Conservation (phyloP, 2,329 filamentous ascomycete genomes). For the Kalaharituber pfeilii region DNA sequence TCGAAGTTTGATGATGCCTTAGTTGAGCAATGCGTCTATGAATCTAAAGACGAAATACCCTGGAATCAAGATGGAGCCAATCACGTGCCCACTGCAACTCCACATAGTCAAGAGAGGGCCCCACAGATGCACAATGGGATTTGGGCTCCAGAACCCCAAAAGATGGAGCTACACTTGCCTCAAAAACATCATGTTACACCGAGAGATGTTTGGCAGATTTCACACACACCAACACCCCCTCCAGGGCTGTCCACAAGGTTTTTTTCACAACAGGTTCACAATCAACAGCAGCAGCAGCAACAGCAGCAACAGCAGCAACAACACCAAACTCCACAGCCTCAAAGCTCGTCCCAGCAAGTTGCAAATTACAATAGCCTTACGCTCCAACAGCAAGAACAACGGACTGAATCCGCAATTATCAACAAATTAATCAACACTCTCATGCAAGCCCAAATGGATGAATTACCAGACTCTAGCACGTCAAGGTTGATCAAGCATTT, state of each 20-base stretch:
- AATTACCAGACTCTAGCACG: background rate
- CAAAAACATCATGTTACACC: background rate
- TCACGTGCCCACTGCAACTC: background rate
- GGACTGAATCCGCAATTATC: background rate
- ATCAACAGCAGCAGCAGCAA: background rate
- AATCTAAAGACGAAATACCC: background rate
- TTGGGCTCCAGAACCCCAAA: background rate
- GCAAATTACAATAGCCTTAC: background rate
- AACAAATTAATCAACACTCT: background rate
- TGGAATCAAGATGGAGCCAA: background rate
- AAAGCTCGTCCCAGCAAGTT: background rate
- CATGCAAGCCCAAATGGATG: background rate
- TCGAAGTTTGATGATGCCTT: background rate
- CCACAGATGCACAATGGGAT: background rate
- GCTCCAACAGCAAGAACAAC: background rate
- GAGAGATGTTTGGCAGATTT: background rate
- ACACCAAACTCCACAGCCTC: background rate
- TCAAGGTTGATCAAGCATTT: background rate
- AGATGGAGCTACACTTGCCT: background rate
- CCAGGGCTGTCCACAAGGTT: background rate
- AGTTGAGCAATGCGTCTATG: background rate
- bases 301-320: background rate
- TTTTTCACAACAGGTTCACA: background rate
- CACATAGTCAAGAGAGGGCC: background rate
- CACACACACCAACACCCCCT: background rate